Base-by-base conservation (phyloP, 495 filamentous ascomycete genomes). In the Hyaloscypha bicolor region DNA sequence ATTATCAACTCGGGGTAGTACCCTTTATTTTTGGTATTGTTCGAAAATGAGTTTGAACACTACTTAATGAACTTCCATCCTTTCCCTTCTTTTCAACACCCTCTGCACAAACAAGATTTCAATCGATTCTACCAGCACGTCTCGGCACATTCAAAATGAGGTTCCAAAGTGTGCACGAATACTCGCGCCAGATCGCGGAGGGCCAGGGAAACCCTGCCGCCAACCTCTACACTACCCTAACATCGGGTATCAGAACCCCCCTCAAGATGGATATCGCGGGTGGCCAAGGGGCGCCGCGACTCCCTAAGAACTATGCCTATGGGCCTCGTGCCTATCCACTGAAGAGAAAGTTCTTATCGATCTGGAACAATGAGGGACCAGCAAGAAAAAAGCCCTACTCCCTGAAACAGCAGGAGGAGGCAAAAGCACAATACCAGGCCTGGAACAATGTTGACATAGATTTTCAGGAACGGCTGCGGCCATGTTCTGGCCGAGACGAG, bases 401-500 rank as follows among this genome's bases (percentile, higher is more conserved):
- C 35, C 35, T 37, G 6, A 37, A 6, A 6, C 8, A 37, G 35
- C 35, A 12, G 8, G 12, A 12, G 35, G 11, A 48, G 16, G 42
- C 42, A 16, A 4, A 4, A 19, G 16, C 9, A 19, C 42, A 48
- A 19, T 4, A 4, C 1, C 9, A 12, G 16, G 42, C 9, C 4
- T 48, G 42, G 42, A 19, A 33, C 31, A 45, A 58, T 16, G 31
- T 58, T 67, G 45, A 67, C 45, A 16, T 12, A 6, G 16, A 51
- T 14, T 5, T 86, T 79, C 60, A 71, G 72, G 95, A 97, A 76
- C 87, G 92, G 6, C 86, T 93, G 51, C 93, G 94, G 78, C 84
- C 88, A 1, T 99, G 96, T 80, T 92, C 90, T 72, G 96, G 96
- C 21, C 90, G 96, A 45, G 96, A 99, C 75, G 91, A 95, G 76